phyloP scores from a whole-genome alignment of 1,284 basidiomycete species.

The Takashimella koratensis region DNA sequence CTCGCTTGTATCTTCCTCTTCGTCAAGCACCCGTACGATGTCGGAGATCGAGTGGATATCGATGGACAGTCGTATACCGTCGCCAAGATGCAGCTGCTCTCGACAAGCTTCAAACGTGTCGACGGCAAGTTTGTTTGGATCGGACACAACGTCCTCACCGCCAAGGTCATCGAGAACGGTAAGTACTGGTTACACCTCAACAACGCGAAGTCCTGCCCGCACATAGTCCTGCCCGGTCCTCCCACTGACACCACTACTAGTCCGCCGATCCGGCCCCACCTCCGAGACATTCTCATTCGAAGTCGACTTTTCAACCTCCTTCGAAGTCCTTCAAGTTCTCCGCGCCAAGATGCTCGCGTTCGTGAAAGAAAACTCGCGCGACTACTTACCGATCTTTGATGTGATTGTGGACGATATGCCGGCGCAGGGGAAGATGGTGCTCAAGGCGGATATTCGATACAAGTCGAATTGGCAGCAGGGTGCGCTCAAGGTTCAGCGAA shows the following conservation, averaged over 20 bases:
- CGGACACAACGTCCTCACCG: slow-evolving; percentile 61
- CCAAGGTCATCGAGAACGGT: slow-evolving; percentile 57
- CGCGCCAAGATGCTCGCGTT: slow-evolving; percentile 79
- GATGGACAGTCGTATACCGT: slow-evolving; percentile 63
- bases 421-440: slow-evolving; percentile 71
- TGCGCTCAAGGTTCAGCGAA: slow-evolving; percentile 63
- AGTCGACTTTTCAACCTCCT: slow-evolving; percentile 72
- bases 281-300: slow-evolving; percentile 65
- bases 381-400: slow-evolving; percentile 71
- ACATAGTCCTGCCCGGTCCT: too few relatives aligned
- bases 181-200: slow-evolving; percentile 9
- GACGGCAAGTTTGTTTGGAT: slow-evolving; percentile 59
- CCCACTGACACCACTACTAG: too few relatives aligned
- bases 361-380: slow-evolving; percentile 64
- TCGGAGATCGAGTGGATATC: slow-evolving; percentile 70
- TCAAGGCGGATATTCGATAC: slow-evolving; percentile 76
- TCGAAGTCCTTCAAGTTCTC: slow-evolving; percentile 76
- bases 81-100: slow-evolving; percentile 79
- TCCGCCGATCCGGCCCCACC: slow-evolving; percentile 53
- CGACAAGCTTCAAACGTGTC: slow-evolving; percentile 56
- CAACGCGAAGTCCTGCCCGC: not conserved
- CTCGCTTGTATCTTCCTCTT: slow-evolving; percentile 71
- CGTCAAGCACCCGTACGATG: slow-evolving; percentile 81
- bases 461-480: slow-evolving; percentile 85
- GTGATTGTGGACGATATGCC: slow-evolving; percentile 63